A percentile compares a stretch with the other conserved stretches of the same genome.
These are phyloP conservation scores for Pseudozyma pruni DNA, from an alignment of 1,284 basidiomycete genomes.

Conservation along the genomic window DNA sequence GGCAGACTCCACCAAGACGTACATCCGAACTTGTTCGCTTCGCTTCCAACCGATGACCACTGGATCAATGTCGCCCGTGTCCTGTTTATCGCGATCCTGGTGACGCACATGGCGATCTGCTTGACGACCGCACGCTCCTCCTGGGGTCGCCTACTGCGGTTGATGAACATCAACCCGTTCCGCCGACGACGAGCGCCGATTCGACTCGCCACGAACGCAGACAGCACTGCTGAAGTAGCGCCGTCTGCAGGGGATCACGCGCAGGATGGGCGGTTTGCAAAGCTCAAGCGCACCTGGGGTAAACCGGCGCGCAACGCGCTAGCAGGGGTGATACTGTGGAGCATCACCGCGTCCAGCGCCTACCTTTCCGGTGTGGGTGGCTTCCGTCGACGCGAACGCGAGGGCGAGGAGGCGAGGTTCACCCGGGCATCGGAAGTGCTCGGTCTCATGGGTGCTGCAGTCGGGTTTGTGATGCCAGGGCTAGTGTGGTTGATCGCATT, in stretches of 20 bases:
- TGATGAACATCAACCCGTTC: conserved; percentile 57
- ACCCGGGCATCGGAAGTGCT: conserved; percentile 55
- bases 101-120: conserved; percentile 60
- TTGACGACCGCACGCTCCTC: conserved; percentile 60
- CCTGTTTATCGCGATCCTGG: conserved; percentile 56
- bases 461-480: conserved; percentile 63
- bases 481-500: conserved; percentile 65
- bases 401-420: conserved; percentile 62
- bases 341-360: conserved; percentile 52
- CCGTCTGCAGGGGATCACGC: neutral
- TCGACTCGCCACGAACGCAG: conserved; percentile 18
- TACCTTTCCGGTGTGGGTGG: conserved; percentile 63
- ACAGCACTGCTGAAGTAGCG: neutral
- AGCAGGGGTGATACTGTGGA: conserved; percentile 59
- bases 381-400: conserved; percentile 52
- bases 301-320: conserved; percentile 55
- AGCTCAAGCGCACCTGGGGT: conserved; percentile 51
- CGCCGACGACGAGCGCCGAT: conserved; percentile 24
- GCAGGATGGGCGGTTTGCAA: conserved; percentile 7
- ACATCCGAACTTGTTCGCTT: conserved; percentile 61
- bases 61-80: conserved; percentile 54
- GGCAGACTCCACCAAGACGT: conserved; percentile 41
- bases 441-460: conserved; percentile 60
- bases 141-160: conserved; percentile 58
- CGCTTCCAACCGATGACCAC: conserved; percentile 57